Conservation (phyloP, 192 early-diverging fungal genomes). For the Podila epicladia region DNA sequence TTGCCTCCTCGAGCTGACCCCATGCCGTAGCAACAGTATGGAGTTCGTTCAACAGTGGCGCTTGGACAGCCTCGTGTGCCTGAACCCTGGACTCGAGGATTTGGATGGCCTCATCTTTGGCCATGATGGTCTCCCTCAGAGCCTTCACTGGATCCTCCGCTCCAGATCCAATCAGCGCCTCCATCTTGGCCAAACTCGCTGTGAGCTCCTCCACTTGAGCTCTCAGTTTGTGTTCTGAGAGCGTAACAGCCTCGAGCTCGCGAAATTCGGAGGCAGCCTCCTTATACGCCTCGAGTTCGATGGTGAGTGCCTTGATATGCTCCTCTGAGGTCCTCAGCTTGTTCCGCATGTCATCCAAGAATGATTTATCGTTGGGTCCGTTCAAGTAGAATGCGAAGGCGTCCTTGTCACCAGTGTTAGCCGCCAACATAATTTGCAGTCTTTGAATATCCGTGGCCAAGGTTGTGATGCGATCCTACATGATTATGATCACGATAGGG, state of each 20-base stretch:
- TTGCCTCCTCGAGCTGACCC: slow-evolving; percentile 87
- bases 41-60: slow-evolving; percentile 69
- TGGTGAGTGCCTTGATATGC: slow-evolving; percentile 38
- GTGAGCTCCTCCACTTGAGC: slow-evolving; percentile 57
- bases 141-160: slow-evolving; percentile 44
- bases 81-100: slow-evolving; percentile 67
- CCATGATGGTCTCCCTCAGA: slow-evolving; percentile 36
- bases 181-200: slow-evolving; percentile 32
- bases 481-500: no score
- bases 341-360: slow-evolving; percentile 64
- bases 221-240: slow-evolving; percentile 56
- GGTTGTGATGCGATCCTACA: slow-evolving; percentile 66
- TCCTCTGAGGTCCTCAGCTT: slow-evolving; percentile 63
- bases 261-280: slow-evolving; percentile 22
- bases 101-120: slow-evolving; percentile 60
- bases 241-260: slow-evolving; percentile 16
- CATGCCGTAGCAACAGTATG: slow-evolving; percentile 76
- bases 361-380: slow-evolving; percentile 54
- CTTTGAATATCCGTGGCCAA: slow-evolving; percentile 71
- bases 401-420: slow-evolving; percentile 63
- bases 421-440: slow-evolving; percentile 63
- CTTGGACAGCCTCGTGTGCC: slow-evolving; percentile 54
- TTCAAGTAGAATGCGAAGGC: slow-evolving; percentile 65
- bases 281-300: slow-evolving; percentile 30
- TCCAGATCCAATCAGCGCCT: slow-evolving; percentile 31